Evolutionary conservation across 805 yeast genomes (phyloP), one percentile per base, ranked within the genome.

Genomic region (Peterozyma xylosa): DNA sequence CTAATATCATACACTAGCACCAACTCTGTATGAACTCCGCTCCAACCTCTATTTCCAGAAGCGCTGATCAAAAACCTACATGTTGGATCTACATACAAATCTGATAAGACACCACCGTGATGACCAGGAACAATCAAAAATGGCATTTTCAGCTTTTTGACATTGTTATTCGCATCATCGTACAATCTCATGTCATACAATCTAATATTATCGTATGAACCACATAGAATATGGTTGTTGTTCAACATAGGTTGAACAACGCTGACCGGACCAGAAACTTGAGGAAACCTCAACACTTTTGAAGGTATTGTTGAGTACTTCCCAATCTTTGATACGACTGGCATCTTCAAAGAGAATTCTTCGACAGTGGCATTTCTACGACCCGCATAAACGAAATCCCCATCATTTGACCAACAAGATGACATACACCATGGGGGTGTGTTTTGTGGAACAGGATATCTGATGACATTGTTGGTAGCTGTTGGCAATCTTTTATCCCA

Each of bases 31-130:
- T 83, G 74, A 33, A 70, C 66, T 3, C 95, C 89, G 52, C 83
- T 89, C 97, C 97, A 91, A 5, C 99, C 99, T 55, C 97, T 74
- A 49, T 86, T 87, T 9, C 99, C 99, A 58, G 95, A 84, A 1
- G 97, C 82, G 55, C 96, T 83, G 5, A 91, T 74, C 82, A 93
- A 71, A 59, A 86, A 93, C 48, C 93, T 66, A 35, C 95, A 87
- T 2, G 93, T 83, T 30, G 91, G 91, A 60, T 91, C 98, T 17
- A 90, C 82, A 43, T 77, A 70, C 49, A 93, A 66, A 42, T 80
- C 78, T 39, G 95, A 84, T 32, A 93, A 67, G 2, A 79, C 77
- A 27, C 97, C 96, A 40, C 99, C 98, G 56, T 87, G 96, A 60
- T 93, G 98, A 1, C 99, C 98, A 0, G 99, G 96, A 10, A 93